Conservation (phyloP, 768 basidiomycete species). For the Amanita pseudoporphyria region DNA sequence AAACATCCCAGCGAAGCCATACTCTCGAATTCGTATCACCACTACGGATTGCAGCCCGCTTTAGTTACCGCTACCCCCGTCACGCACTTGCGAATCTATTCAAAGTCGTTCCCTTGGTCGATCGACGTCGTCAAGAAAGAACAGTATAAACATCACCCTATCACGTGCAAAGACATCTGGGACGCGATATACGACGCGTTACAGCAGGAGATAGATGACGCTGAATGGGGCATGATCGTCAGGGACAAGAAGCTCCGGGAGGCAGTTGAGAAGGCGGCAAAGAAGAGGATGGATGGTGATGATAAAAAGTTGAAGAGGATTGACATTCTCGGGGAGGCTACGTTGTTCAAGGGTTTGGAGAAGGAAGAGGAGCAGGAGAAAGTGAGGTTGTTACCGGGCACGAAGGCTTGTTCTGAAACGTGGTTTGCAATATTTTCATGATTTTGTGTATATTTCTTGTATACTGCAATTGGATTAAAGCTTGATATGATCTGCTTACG, state of each 20-base stretch:
- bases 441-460: background rate
- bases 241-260: constrained; percentile 32
- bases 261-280: constrained; percentile 39
- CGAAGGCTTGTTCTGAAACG: constrained; percentile 35
- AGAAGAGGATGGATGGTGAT: constrained; percentile 33
- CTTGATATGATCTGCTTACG: background rate
- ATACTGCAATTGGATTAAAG: background rate
- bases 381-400: constrained; percentile 38
- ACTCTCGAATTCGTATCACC: constrained; percentile 30
- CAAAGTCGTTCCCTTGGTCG: constrained; percentile 55
- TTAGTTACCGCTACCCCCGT: constrained; percentile 21
- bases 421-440: constrained; percentile 39
- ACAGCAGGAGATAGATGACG: constrained; percentile 47
- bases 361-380: constrained; percentile 48
- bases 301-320: constrained; percentile 37
- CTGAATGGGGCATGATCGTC: constrained; percentile 56
- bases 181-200: constrained; percentile 39
- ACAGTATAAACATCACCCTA: constrained; percentile 19
- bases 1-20: constrained; percentile 33
- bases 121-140: constrained; percentile 39
- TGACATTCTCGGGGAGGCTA: constrained; percentile 52
- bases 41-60: constrained; percentile 27
- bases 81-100: constrained; percentile 42
- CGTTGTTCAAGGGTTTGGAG: constrained; percentile 54
- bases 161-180: constrained; percentile 49